Evolutionary conservation across 2,329 filamentous ascomycete species (phyloP).

Genomic region (Penicillium sp.): DNA sequence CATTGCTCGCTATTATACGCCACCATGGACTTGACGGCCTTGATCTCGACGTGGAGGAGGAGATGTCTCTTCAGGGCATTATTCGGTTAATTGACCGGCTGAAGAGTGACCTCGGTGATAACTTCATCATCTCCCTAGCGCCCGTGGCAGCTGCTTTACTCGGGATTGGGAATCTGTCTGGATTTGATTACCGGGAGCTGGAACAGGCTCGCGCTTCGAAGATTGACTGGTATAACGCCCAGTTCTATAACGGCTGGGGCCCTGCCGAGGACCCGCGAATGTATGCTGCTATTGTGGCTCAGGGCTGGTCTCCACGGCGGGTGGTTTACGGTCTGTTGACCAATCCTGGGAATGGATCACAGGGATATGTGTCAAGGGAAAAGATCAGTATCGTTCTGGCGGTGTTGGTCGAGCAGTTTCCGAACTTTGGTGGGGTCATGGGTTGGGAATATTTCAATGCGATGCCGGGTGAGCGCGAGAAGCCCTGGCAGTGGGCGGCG

Average conservation of each 20-base stretch:
- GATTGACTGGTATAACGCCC: constrained; percentile 84
- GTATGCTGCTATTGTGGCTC: constrained; percentile 46
- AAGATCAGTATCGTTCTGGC: constrained; percentile 60
- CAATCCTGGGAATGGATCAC: constrained; percentile 69
- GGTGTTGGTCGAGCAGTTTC: constrained; percentile 61
- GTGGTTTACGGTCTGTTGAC: constrained; percentile 82
- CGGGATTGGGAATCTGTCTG: constrained; percentile 66
- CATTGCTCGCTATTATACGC: constrained; percentile 66
- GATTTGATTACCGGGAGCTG: constrained; percentile 77
- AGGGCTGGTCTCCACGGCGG: constrained; percentile 71
- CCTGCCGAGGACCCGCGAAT: constrained; percentile 56
- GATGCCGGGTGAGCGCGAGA: constrained; percentile 61
- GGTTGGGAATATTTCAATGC: constrained; percentile 96
- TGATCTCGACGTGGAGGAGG: constrained; percentile 80
- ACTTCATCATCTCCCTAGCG: constrained; percentile 77
- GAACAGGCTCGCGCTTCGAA: constrained; percentile 66
- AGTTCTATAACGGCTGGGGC: constrained; percentile 93
- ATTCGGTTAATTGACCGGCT: constrained; percentile 69
- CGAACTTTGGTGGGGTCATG: constrained; percentile 81
- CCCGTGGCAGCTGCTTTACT: constrained; percentile 78
- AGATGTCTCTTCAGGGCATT: constrained; percentile 67
- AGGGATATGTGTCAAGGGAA: constrained; percentile 63
- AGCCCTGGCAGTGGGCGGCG: constrained; percentile 78
- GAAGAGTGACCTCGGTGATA: constrained; percentile 51
- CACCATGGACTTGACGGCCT: constrained; percentile 66